phyloP scores from a whole-genome alignment of 225 moss, liverwort and hornwort genomes.

The Polytrichum formosum region DNA sequence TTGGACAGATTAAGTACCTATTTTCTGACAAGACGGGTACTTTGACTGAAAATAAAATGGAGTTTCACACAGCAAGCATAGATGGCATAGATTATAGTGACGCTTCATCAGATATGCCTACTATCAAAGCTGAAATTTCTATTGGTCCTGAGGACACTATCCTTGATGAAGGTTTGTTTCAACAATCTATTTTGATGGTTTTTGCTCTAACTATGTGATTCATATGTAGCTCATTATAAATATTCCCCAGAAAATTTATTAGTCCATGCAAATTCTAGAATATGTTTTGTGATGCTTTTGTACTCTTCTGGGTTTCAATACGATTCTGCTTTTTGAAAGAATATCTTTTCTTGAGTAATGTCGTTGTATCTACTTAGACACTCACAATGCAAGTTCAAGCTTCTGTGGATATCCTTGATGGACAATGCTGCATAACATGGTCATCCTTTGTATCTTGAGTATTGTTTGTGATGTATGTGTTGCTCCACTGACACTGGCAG shows the following conservation, averaged over 20 bases:
- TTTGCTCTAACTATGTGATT: not conserved
- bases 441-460: no score
- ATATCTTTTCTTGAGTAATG: no score
- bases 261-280: no score
- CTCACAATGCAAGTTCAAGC: no score
- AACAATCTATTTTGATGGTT: not conserved
- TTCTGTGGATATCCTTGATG: no score
- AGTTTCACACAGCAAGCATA: slow-evolving; percentile 50
- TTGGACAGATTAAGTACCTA: slow-evolving; percentile 52
- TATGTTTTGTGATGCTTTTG: no score
- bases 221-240: no score
- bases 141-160: slow-evolving; percentile 10
- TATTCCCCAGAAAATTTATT: no score
- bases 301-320: no score
- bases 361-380: no score
- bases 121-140: slow-evolving; percentile 16
- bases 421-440: no score
- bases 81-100: slow-evolving; percentile 49
- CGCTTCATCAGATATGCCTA: slow-evolving; percentile 12
- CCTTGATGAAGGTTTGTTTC: slow-evolving; percentile 22
- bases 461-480: not conserved
- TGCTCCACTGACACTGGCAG: not conserved
- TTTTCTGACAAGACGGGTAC: slow-evolving; percentile 64
- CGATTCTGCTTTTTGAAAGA: no score
- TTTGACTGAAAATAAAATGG: slow-evolving; percentile 57